phyloP scores from a whole-genome alignment of 2,329 filamentous ascomycete species.

The Colletotrichum falcatum region DNA sequence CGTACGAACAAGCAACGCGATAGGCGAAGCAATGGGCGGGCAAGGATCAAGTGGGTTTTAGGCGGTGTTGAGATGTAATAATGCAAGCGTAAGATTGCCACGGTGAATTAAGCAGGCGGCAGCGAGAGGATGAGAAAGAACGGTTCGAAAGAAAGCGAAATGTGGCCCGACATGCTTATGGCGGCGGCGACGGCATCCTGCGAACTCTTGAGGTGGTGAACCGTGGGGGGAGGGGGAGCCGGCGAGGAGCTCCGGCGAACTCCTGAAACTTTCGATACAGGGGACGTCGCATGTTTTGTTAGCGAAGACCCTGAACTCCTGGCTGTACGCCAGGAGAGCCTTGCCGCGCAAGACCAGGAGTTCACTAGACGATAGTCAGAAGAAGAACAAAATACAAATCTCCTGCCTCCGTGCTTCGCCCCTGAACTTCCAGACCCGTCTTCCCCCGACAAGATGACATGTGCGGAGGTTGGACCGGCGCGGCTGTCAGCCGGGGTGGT shows the following conservation, averaged over 20 bases:
- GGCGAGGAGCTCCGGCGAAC: constrained; percentile 24
- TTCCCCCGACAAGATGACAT: background rate
- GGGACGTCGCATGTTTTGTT: constrained; percentile 45
- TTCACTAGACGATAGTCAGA: constrained; percentile 8
- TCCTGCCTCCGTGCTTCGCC: background rate
- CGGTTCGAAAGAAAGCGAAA: constrained; percentile 4
- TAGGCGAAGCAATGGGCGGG: background rate
- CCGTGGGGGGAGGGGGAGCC: background rate
- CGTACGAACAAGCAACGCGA: constrained; percentile 5
- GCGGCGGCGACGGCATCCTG: constrained; percentile 11
- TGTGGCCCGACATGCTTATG: constrained; percentile 29
- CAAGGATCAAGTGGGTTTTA: constrained; percentile 32
- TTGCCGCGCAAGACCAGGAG: constrained; percentile 29
- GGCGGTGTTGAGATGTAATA: constrained; percentile 16
- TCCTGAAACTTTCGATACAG: constrained; percentile 46
- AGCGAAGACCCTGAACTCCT: constrained; percentile 34
- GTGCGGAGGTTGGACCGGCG: background rate
- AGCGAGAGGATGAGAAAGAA: background rate
- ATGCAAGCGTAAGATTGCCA: constrained; percentile 22
- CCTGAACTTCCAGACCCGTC: background rate
- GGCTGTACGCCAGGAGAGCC: background rate
- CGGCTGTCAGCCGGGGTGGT: constrained; percentile 12
- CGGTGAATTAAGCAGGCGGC: constrained; percentile 1
- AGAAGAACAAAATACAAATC: too few relatives aligned
- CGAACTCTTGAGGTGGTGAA: background rate